These are phyloP conservation scores for Paramecium pentaurelia DNA, from an alignment of 73 alveolate genomes.

Conservation along the genomic window DNA sequence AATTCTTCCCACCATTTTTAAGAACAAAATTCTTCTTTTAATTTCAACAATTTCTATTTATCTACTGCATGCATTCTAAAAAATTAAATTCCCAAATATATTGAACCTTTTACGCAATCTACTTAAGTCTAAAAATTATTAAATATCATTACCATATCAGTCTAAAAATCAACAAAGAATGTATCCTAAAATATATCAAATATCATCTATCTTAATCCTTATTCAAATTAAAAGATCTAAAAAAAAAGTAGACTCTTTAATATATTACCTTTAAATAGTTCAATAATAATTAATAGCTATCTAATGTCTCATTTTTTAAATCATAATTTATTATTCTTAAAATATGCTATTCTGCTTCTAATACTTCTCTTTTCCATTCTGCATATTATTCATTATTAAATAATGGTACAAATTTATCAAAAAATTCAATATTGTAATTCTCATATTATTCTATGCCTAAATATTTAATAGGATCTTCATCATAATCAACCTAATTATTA, in stretches of 20 bases:
- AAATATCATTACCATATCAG: neutral
- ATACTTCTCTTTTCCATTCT: conserved; percentile 26
- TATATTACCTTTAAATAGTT: neutral
- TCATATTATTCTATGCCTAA: neutral
- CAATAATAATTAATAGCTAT: neutral
- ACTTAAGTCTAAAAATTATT: neutral
- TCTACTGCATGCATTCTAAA: conserved; percentile 9
- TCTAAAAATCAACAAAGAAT: neutral
- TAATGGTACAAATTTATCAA: neutral
- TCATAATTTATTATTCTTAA: conserved; percentile 41
- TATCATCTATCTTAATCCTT: neutral
- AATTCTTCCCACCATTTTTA: conserved; percentile 48
- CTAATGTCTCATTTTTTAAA: conserved; percentile 21
- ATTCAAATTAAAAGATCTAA: conserved; percentile 4
- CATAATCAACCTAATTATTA: neutral
- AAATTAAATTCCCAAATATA: conserved; percentile 5
- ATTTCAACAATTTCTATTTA: neutral
- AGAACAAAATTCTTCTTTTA: conserved; percentile 9
- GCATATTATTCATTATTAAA: neutral
- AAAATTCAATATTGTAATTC: neutral
- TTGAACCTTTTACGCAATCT: conserved; percentile 32
- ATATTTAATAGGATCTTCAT: conserved; percentile 40
- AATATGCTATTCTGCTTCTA: conserved; percentile 31
- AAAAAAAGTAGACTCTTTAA: neutral
- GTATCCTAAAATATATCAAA: conserved; percentile 44